Evolutionary conservation across 306 rosid species (phyloP).

Genomic region (Canavalia gladiata): DNA sequence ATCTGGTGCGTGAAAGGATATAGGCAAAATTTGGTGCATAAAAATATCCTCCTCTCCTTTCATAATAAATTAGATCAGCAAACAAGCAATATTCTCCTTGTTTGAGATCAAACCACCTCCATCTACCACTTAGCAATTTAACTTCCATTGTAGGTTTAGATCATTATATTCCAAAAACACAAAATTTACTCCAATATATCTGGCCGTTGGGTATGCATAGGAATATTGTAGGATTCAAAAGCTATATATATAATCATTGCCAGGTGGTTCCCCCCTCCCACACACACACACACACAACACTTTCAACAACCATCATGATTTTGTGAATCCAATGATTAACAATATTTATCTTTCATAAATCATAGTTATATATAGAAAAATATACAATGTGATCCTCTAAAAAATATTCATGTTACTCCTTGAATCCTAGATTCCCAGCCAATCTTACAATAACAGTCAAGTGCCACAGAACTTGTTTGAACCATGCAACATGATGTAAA

Average conservation of each 20-base stretch:
- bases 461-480: neutral
- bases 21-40: neutral
- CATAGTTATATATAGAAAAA: neutral
- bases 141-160: neutral
- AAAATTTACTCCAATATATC: neutral
- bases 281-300: too few relatives aligned
- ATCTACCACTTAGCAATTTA: neutral
- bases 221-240: neutral
- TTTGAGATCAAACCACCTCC: neutral
- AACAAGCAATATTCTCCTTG: neutral
- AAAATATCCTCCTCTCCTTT: neutral
- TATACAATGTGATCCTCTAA: neutral
- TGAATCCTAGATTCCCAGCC: slow-evolving; percentile 15
- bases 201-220: neutral
- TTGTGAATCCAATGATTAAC: neutral
- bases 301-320: slow-evolving; percentile 15
- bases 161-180: neutral
- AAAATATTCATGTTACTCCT: neutral
- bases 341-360: slow-evolving; percentile 16
- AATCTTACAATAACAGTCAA: neutral
- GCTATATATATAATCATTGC: neutral
- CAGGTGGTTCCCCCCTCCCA: neutral
- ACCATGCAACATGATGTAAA: slow-evolving; percentile 23
- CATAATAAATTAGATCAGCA: neutral
- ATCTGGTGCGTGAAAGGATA: neutral